Base-by-base conservation (phyloP, 1,284 basidiomycete genomes). In the Puccinia brachypodii region DNA sequence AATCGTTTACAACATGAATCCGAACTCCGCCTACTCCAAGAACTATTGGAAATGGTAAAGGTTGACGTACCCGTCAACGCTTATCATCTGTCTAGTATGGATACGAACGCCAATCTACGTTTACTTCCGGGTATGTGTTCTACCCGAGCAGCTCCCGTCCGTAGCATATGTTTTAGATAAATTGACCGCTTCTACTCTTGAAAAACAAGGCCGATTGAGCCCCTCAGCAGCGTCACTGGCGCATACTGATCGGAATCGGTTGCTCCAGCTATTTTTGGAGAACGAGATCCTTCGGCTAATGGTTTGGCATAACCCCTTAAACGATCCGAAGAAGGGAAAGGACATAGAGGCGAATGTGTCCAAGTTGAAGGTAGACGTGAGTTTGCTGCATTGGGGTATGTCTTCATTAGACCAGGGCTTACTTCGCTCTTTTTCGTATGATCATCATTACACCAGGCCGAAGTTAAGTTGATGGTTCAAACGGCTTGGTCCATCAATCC, bases 261-360 rank as follows among this genome's bases (percentile, higher is more conserved):
- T 95, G 1, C 88, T 98, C 36, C 90, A 92, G 71, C 88, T 96
- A 3, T 89, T 99, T 16, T 90, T 96, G 14, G 94, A 97, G 86
- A 96, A 94, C 85, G 97, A 99, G 86, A 91, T 96, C 62, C 91
- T 90, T 84, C 90, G 95, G 16, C 87, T 99, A 69, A 90, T 89
- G 3, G 95, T 99, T 0, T 99, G 97, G 97, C 89, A 89, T 71
- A 98, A 99, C 86, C 94, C 95, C 0, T 89, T 90, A 36, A 92
- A 92, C 83, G 94, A 96, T 83, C 85, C 89, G 2, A 91, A 90
- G 84, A 90, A 92, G 83, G 92, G 91, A 13, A 85, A 85, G 25
- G 91, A 94, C 85, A 88, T 92, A 73, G 84, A 89, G 40, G 88
- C 89, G 11, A 87, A 87, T n/a, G 87, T 89, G n/a, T 91, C 93